Evolutionary conservation across 1,284 basidiomycete species (phyloP), one percentile per base, ranked within the genome.

Genomic region (Ustilago vetiveriae): DNA sequence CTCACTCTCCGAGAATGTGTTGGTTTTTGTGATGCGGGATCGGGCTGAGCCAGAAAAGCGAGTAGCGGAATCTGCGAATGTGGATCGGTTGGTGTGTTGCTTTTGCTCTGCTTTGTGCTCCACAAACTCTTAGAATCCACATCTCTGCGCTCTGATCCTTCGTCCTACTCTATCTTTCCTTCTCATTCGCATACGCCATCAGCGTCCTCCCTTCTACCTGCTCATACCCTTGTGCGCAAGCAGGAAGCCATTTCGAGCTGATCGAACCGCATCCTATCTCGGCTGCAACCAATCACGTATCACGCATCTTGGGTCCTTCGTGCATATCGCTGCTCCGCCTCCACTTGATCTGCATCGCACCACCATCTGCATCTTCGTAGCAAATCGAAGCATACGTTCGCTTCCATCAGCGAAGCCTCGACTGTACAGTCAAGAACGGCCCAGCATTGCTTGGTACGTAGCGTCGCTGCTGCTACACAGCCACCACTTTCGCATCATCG

Each of bases 1-100:
- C n/a, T n/a, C n/a, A n/a, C n/a, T 44, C 42, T 35, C 24, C 22
- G 39, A 40, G 16, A 14, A 39, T 39, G 21, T 44, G 42, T 44
- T 44, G n/a, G 30, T 23, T 24, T 22, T 32, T n/a, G n/a, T n/a
- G n/a, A n/a, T n/a, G 42, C 42, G 29, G 22, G 23, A 33, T 44
- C 42, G 29, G 30, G 32, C 42, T 44, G 30, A 37, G 33, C 29
- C n/a, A n/a, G n/a, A n/a, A n/a, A n/a, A n/a, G n/a, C n/a, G n/a
- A n/a, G n/a, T n/a, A n/a, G n/a, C n/a, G n/a, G n/a, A n/a, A n/a
- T n/a, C 14, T 30, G 9, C 29, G 29, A 30, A 14, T 30, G 29
- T 30, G 14, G 30, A 21, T 13, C n/a, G 17, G 29, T n/a, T n/a
- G 19, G 9, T 17, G 44, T 46, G 44, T 36, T 36, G 44, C 33